Percentiles rank a stretch among this genome's conserved stretches.
phyloP scores from a whole-genome alignment of 2,329 filamentous ascomycete genomes.

The Claviceps arundinis region DNA sequence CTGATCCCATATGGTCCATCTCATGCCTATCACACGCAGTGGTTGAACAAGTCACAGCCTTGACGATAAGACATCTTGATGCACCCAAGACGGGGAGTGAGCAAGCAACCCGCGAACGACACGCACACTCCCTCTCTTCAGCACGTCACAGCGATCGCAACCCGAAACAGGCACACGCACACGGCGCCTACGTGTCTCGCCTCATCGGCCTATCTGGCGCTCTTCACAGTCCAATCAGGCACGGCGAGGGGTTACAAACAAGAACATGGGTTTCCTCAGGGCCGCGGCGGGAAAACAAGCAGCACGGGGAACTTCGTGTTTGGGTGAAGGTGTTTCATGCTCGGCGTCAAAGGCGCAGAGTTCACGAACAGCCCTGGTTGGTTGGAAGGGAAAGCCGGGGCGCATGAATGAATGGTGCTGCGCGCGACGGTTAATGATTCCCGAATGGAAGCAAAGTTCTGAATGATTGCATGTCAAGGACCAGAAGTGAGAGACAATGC shows the following conservation, averaged over 20 bases:
- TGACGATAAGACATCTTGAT: background rate
- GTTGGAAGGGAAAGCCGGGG: background rate
- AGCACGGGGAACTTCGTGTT: background rate
- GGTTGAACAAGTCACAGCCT: background rate
- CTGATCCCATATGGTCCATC: constrained; percentile 1
- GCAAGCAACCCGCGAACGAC: constrained; percentile 1
- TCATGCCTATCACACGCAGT: background rate
- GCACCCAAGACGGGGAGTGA: background rate
- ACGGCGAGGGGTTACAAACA: background rate
- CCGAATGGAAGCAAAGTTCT: background rate
- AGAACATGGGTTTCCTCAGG: background rate
- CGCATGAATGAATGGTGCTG: background rate
- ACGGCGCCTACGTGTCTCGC: background rate
- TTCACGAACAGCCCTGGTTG: background rate
- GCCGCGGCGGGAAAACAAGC: too few relatives aligned
- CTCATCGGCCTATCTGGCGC: background rate
- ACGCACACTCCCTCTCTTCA: background rate
- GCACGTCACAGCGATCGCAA: background rate
- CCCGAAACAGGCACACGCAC: background rate
- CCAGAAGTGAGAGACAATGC: background rate
- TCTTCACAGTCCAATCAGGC: background rate
- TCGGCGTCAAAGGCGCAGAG: background rate
- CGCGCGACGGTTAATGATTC: background rate
- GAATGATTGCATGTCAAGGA: background rate
- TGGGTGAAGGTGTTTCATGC: constrained; percentile 3